Percentiles rank a stretch among this genome's conserved stretches.
These are phyloP conservation scores for Schizochytrium sp. DNA, from an alignment of 108 stramenopile species.

Conservation along the genomic window DNA sequence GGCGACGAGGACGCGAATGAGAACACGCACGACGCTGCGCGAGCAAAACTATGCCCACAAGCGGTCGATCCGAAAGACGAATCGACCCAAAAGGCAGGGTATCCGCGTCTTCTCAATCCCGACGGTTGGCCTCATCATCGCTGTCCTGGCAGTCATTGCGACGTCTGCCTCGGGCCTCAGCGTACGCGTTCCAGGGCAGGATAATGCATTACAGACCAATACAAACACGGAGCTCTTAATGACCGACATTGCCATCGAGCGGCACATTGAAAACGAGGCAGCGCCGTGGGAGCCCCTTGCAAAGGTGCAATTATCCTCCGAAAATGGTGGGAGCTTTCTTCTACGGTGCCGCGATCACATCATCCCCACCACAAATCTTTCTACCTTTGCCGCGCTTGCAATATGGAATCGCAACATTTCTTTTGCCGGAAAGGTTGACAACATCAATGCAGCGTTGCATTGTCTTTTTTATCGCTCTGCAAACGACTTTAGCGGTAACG, in stretches of 20 bases:
- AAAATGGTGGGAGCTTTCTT: not conserved
- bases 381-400: not conserved
- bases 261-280: conserved; percentile 36
- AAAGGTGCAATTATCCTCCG: not conserved
- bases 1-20: too few relatives aligned
- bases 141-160: too few relatives aligned
- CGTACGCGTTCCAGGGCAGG: too few relatives aligned
- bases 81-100: too few relatives aligned
- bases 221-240: too few relatives aligned
- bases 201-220: too few relatives aligned
- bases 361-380: not conserved
- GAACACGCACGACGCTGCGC: too few relatives aligned
- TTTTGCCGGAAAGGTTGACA: not conserved
- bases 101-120: too few relatives aligned
- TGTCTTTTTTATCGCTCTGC: not conserved
- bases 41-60: too few relatives aligned
- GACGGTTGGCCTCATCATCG: too few relatives aligned
- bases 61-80: too few relatives aligned
- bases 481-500: not conserved
- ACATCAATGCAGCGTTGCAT: not conserved
- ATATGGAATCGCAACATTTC: not conserved
- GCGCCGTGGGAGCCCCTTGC: not conserved
- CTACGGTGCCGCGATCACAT: not conserved
- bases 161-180: too few relatives aligned
- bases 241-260: conserved; percentile 38